These are phyloP conservation scores for Phoma sp. DNA, from an alignment of 2,329 filamentous ascomycete genomes.

Conservation along the genomic window DNA sequence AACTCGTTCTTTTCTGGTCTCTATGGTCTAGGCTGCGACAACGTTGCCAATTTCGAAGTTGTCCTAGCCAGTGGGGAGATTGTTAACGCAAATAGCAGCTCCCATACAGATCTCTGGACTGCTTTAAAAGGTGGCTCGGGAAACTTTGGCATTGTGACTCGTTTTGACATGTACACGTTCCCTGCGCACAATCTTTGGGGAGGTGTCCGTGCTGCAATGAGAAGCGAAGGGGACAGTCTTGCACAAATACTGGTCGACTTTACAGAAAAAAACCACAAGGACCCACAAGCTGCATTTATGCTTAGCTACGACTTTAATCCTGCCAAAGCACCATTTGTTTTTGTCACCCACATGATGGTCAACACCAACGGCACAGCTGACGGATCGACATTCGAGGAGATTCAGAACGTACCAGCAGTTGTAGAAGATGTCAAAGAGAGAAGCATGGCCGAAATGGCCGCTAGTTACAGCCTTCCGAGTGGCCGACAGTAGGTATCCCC, in stretches of 20 bases:
- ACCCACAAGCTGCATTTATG: constrained; percentile 19
- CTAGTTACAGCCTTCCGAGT: constrained; percentile 9
- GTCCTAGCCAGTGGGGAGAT: constrained; percentile 48
- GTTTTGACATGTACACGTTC: constrained; percentile 47
- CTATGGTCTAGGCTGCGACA: constrained; percentile 31
- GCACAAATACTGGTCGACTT: constrained; percentile 18
- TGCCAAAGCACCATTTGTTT: not conserved
- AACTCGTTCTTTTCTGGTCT: constrained; percentile 6
- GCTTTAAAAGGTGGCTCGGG: constrained; percentile 53
- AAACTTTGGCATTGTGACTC: constrained; percentile 53
- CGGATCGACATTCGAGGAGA: not conserved
- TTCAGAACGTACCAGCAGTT: constrained; percentile 15
- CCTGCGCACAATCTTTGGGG: constrained; percentile 25
- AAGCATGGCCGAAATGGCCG: constrained; percentile 18
- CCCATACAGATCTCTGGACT: constrained; percentile 46
- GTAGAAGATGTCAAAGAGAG: constrained; percentile 19
- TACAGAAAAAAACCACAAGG: constrained; percentile 31
- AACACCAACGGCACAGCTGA: constrained; percentile 15
- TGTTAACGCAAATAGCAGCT: constrained; percentile 45
- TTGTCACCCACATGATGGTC: constrained; percentile 11
- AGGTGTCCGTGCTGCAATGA: constrained; percentile 9
- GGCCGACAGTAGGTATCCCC: constrained; percentile 10
- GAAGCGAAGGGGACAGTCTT: not conserved
- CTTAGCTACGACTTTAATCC: constrained; percentile 16
- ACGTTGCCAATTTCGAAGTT: constrained; percentile 37